Evolutionary conservation across 75 land plant species (phyloP).

Genomic region (Picea sitchensis): DNA sequence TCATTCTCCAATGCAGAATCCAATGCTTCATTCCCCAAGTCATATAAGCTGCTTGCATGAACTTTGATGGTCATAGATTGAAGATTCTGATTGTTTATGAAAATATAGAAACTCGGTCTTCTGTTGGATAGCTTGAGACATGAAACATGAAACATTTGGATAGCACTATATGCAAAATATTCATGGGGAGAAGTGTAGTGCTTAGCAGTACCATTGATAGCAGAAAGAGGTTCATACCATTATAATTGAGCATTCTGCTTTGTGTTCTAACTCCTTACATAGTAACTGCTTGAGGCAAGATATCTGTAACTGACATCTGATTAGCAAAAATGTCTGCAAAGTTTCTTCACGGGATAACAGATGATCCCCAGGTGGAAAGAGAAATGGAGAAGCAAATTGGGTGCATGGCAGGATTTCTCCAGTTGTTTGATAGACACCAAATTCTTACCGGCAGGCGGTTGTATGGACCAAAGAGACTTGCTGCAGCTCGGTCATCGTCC

Average conservation of each 20-base stretch:
- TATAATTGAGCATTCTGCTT: background rate
- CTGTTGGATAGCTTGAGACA: background rate
- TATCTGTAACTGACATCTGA: background rate
- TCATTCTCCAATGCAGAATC: too few relatives aligned
- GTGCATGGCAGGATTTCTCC: conserved; percentile 91
- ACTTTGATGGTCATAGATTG: background rate
- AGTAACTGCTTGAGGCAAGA: background rate
- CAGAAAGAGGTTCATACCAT: background rate
- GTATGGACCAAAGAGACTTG: conserved; percentile 44
- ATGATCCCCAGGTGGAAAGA: conserved; percentile 64
- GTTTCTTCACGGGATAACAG: conserved; percentile 61
- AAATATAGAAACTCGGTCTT: background rate
- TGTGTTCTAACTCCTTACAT: background rate
- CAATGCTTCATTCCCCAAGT: conserved; percentile 2
- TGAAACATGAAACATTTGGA: background rate
- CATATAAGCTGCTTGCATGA: conserved; percentile 6
- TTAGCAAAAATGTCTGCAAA: conserved; percentile 53
- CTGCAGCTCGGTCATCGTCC: conserved; percentile 22
- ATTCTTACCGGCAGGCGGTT: conserved; percentile 42
- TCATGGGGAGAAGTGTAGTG: conserved; percentile 6
- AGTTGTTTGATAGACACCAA: conserved; percentile 78
- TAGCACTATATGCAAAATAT: background rate
- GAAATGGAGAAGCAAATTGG: conserved; percentile 78
- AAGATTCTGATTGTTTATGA: background rate
- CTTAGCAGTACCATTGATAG: background rate